phyloP scores from a whole-genome alignment of 768 basidiomycete species.

The Lactarius vividus region DNA sequence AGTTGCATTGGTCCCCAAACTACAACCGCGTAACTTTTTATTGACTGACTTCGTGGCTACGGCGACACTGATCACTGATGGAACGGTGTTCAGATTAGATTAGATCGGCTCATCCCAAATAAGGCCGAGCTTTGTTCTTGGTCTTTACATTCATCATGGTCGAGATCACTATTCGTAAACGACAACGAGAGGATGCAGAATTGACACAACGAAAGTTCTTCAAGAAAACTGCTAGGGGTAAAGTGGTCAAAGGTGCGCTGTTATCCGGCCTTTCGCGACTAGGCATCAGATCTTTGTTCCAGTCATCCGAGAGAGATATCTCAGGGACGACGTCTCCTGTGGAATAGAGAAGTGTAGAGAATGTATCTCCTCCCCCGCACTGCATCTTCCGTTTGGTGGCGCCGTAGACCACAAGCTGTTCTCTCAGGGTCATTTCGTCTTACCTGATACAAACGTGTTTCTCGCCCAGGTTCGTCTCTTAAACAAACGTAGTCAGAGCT shows the following conservation, averaged over 20 bases:
- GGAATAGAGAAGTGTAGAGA: conserved; percentile 69
- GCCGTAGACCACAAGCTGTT: conserved; percentile 54
- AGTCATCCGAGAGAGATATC: conserved; percentile 90
- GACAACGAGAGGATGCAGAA: conserved; percentile 66
- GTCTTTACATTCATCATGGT: conserved; percentile 36
- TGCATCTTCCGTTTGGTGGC: conserved; percentile 58
- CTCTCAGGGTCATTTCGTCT: conserved; percentile 70
- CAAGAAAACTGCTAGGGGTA: conserved; percentile 92
- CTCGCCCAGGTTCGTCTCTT: conserved; percentile 67
- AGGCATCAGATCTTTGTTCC: not conserved
- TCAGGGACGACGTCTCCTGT: conserved; percentile 88
- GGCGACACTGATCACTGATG: not conserved
- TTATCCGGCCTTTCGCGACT: conserved; percentile 2
- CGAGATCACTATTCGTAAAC: conserved; percentile 70
- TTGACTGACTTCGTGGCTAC: not conserved
- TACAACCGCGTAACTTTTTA: not conserved
- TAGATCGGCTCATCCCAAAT: conserved; percentile 3
- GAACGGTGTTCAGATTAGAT: conserved; percentile 10
- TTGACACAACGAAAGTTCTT: conserved; percentile 89
- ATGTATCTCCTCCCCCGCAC: conserved; percentile 47
- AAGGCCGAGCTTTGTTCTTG: not conserved
- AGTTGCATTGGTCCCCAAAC: conserved; percentile 40
- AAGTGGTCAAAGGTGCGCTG: conserved; percentile 82
- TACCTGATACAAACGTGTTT: conserved; percentile 96
- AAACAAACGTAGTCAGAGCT: not conserved